Base-by-base conservation (phyloP, 352 stramenopile genomes). In the Phytopythium mirpurense region DNA sequence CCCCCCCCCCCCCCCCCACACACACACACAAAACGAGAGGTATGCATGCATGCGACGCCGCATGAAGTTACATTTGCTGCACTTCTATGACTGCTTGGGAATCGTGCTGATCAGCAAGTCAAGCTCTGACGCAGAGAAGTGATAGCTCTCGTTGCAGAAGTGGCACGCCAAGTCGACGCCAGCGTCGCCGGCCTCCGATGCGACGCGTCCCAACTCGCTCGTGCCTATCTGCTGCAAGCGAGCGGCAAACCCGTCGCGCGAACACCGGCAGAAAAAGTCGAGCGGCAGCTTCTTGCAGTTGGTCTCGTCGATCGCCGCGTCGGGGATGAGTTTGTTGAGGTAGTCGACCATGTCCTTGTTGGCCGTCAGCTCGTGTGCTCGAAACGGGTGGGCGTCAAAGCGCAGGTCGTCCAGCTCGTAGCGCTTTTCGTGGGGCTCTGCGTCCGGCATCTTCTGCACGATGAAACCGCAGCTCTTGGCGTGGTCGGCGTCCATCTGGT, bases 181-280 rank as follows among this genome's bases (percentile, higher is more conserved):
- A 44, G 73, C 67, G 24, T 64, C 74, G 21, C 65, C 65, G 10
- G 68, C 66, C n/a, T 81, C 70, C n/a, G 64, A 48, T 16, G 76
- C 68, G 43, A 91, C 71, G 24, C 77, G 49, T 37, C 66, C 51
- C 24, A 93, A 53, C 46, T 88, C 72, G 19, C 66, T 58, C 18
- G 50, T 23, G 5, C 77, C 74, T 37, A 93, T 70, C n/a, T 70
- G 66, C 42, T 71, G 69, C 5, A 91, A 63, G 9, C 74, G 70
- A 19, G 63, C 49, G 3, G 65, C 67, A 36, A 90, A 95, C 19
- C 62, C 68, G 35, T 86, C 68, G 59, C 88, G 88, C 7, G 81
- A 93, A 60, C 84, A 95, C 15, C 84, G 84, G 34, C 84, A 95
- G 54, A 77, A 93, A 43, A 83, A 95, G 61, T 95, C 84, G 18